Percentiles rank a stretch among this genome's conserved stretches.
phyloP scores from a whole-genome alignment of 257 asterid species.

The Nicotiana knightiana region DNA sequence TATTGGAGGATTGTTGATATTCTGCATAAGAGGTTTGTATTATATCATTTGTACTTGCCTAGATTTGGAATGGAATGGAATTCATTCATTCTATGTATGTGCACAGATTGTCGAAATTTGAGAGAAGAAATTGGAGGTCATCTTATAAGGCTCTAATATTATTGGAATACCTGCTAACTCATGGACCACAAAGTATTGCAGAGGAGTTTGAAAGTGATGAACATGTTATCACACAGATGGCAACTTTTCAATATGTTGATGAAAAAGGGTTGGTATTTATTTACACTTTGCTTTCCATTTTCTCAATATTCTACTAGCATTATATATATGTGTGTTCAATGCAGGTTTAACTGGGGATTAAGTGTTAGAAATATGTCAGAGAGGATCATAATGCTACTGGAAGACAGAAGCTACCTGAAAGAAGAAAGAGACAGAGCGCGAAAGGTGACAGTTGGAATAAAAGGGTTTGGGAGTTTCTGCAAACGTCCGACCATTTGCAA shows the following conservation, averaged over 20 bases:
- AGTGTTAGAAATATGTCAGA: slow-evolving; percentile 48
- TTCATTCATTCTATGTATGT: not conserved
- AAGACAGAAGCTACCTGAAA: slow-evolving; percentile 16
- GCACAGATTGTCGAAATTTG: slow-evolving; percentile 52
- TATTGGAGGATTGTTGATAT: slow-evolving; percentile 68
- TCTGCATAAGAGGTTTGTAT: slow-evolving; percentile 50
- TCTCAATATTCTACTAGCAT: no score
- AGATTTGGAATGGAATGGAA: not conserved
- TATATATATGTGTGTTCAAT: no score
- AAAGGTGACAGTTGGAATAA: not conserved
- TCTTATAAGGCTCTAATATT: slow-evolving; percentile 54
- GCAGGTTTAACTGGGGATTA: slow-evolving; percentile 42
- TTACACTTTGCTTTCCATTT: no score
- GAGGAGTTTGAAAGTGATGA: slow-evolving; percentile 59
- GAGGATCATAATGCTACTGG: slow-evolving; percentile 16
- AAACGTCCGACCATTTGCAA: not conserved
- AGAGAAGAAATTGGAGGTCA: slow-evolving; percentile 56
- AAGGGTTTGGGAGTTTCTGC: slow-evolving; percentile 67
- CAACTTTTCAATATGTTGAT: slow-evolving; percentile 44
- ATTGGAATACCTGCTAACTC: slow-evolving; percentile 69
- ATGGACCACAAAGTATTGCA: slow-evolving; percentile 67
- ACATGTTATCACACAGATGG: slow-evolving; percentile 44
- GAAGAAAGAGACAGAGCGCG: no score
- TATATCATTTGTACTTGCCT: not conserved
- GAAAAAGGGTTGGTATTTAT: slow-evolving; percentile 44